A percentile compares a stretch with the other conserved stretches of the same genome.
These are phyloP conservation scores for Thuidium tamariscinum DNA, from an alignment of 225 moss, liverwort and hornwort genomes.

Conservation along the genomic window DNA sequence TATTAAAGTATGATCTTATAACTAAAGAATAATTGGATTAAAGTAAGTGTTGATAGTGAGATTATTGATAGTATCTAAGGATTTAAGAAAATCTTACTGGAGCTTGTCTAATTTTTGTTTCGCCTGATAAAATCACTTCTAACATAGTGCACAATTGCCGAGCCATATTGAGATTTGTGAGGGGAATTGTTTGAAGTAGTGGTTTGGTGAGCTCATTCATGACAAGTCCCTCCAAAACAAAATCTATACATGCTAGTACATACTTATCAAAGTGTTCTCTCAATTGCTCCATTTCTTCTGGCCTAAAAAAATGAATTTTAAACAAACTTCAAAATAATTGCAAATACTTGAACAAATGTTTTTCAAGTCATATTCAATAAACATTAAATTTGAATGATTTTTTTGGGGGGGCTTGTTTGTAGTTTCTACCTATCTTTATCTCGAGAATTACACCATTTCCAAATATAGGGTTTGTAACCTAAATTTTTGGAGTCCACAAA, in stretches of 20 bases:
- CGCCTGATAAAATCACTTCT: constrained; percentile 58
- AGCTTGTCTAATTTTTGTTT: constrained; percentile 27
- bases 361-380: not conserved
- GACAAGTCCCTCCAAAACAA: constrained; percentile 56
- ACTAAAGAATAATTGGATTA: not conserved
- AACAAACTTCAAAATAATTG: not conserved
- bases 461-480: constrained; percentile 69
- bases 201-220: constrained; percentile 67
- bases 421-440: not conserved
- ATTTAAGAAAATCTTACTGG: not conserved
- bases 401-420: not conserved
- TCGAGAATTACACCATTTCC: constrained; percentile 68
- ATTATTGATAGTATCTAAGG: not conserved
- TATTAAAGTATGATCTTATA: too few species aligned
- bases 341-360: not conserved
- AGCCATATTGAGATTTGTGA: constrained; percentile 78
- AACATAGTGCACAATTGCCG: constrained; percentile 62
- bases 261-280: constrained; percentile 62
- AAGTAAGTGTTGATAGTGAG: not conserved
- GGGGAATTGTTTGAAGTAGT: constrained; percentile 66
- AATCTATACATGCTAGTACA: constrained; percentile 54
- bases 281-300: constrained; percentile 41
- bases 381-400: not conserved
- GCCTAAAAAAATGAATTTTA: not conserved
- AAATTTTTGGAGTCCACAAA: constrained; percentile 79